Base-by-base conservation (phyloP, 73 alveolate genomes). In the Urostyla sp. region DNA sequence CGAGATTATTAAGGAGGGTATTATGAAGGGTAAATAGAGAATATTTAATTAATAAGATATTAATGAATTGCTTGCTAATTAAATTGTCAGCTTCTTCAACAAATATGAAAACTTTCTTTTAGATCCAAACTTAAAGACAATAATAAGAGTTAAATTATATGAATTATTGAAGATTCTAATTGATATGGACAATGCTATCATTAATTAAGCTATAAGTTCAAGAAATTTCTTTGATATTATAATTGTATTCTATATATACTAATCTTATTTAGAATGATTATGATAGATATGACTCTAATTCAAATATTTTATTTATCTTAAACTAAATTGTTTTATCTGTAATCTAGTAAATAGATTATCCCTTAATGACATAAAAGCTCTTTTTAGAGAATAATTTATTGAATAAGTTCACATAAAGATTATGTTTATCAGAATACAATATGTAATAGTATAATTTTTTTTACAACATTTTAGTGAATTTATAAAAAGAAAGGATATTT, bases 241-340 rank as follows among this genome's bases (percentile, higher is more conserved):
- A 4, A 46, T 69, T 45, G 79, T 63, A 63, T 43, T 43, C 10
- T 38, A 38, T 23, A 10, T 8, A 18, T 10, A 20, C 6, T 63
- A 63, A 59, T 6, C n/a, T 23, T 16, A 8, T 5, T 11, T 63
- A 63, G 83, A 45, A 69, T 27, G 83, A 69, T 36, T 69, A 46
- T 48, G 83, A 69, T 31, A 45, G 83, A 45, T 69, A 13, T 46
- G 83, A 69, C 40, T 6, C 4, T n/a, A 69, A 69, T 49, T 69
- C 83, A 46, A 49, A 11, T 28, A 0, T 69, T 26, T 49, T 69
- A 26, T 1, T 4, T n/a, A 44, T 27, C 7, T 13, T 69, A 18
- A 69, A 69, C 38, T 13, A 69, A 45, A 54, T 69, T 4, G 15
- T 69, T 26, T 27, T 69, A 5, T 67, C 83, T 5, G 49, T 69